Conservation (phyloP, 2,329 filamentous ascomycete genomes). For the Bisporella sp. region DNA sequence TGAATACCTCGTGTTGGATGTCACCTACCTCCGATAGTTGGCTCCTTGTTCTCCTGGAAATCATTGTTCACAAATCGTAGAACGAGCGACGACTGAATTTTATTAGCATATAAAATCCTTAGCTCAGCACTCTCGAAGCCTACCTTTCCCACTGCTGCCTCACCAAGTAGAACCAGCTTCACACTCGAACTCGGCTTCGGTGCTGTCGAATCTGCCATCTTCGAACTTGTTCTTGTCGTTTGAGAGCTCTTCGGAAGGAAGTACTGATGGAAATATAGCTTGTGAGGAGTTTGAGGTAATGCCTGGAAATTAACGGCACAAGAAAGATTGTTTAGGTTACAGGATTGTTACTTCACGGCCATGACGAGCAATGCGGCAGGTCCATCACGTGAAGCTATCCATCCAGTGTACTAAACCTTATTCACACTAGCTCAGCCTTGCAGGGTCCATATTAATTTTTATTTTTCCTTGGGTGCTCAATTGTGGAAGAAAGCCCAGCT, state of each 20-base stretch:
- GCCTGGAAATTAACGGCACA: neutral
- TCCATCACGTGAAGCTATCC: no score
- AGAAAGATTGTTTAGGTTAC: neutral
- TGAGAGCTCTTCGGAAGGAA: neutral
- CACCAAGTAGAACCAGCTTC: conserved; percentile 95
- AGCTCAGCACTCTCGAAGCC: neutral
- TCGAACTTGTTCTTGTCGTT: neutral
- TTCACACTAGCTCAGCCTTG: no score
- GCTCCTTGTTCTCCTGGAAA: conserved; percentile 99
- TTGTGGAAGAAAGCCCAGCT: no score
- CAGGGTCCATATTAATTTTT: no score
- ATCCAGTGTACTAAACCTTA: no score
- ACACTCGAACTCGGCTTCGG: conserved; percentile 99
- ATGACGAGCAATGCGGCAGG: neutral
- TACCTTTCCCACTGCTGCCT: conserved; percentile 98
- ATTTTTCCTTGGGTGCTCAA: no score
- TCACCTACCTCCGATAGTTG: conserved; percentile 85
- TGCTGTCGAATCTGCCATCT: conserved; percentile 67
- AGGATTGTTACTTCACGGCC: neutral
- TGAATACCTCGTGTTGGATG: neutral
- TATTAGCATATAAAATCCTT: conserved; percentile 8
- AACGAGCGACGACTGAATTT: conserved; percentile 78
- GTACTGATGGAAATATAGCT: neutral
- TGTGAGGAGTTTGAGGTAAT: no score
- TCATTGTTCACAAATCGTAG: conserved; percentile 99